phyloP scores from a whole-genome alignment of 2,329 filamentous ascomycete species.

The Cordyceps javanica region DNA sequence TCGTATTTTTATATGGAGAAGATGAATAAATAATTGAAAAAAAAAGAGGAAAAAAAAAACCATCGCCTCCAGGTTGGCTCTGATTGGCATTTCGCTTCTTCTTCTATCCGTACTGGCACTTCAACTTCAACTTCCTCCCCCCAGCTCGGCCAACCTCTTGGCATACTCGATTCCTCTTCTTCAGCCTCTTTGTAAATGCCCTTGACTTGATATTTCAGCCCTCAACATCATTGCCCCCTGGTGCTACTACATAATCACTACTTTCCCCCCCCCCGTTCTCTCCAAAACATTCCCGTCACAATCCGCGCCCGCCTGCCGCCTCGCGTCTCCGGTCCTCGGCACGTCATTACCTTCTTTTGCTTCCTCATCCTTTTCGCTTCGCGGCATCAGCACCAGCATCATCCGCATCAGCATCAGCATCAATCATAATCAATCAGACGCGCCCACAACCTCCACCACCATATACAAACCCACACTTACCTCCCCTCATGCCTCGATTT shows the following conservation, averaged over 20 bases:
- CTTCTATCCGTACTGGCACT: background rate
- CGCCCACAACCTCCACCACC: background rate
- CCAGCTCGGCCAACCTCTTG: background rate
- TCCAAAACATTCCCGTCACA: background rate
- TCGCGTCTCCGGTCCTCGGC: slow-evolving; percentile 1
- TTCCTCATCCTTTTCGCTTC: background rate
- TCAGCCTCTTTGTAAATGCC: no score
- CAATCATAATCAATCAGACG: background rate
- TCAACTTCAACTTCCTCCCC: background rate
- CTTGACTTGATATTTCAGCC: background rate
- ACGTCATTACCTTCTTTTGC: background rate
- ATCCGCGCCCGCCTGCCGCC: background rate
- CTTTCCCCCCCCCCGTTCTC: background rate
- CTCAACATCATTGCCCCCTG: background rate
- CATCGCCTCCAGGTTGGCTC: background rate
- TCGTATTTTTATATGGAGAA: background rate
- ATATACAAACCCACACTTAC: background rate
- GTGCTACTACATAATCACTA: background rate
- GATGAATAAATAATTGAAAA: no score
- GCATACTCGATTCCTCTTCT: background rate
- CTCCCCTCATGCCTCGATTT: background rate
- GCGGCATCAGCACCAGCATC: background rate
- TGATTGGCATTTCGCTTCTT: background rate
- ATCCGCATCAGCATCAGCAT: background rate
- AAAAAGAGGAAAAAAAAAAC: background rate